A percentile compares a stretch with the other conserved stretches of the same genome.
These are phyloP conservation scores for Turritis glabra DNA, from an alignment of 345 rosid species.

Conservation along the genomic window DNA sequence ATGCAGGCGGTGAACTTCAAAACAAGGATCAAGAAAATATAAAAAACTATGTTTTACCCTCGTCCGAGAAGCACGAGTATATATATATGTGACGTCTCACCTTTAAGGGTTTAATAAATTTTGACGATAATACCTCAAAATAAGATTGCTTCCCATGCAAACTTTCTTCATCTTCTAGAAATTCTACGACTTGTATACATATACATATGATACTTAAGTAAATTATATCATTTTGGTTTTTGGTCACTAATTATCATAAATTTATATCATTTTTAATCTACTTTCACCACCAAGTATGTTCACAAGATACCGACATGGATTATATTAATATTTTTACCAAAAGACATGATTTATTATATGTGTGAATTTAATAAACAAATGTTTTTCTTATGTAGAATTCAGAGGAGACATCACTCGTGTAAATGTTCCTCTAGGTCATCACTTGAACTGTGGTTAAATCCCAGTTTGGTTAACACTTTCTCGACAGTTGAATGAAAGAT, in stretches of 20 bases:
- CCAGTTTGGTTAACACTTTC: background rate
- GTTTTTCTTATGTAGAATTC: background rate
- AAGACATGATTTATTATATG: background rate
- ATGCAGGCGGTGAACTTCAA: no score
- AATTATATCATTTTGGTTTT: background rate
- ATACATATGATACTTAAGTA: background rate
- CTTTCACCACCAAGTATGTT: conserved; percentile 6
- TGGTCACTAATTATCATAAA: background rate
- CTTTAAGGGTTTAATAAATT: conserved; percentile 30
- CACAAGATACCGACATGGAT: conserved; percentile 5
- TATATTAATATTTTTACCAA: conserved; percentile 2
- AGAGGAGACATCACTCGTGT: background rate
- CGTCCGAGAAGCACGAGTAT: conserved; percentile 21
- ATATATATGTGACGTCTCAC: conserved; percentile 36
- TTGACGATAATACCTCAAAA: conserved; percentile 38
- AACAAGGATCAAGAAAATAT: no score
- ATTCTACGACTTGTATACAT: background rate
- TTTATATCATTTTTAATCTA: background rate
- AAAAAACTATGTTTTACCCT: background rate
- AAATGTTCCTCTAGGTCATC: background rate
- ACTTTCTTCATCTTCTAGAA: conserved; percentile 35
- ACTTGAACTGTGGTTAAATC: background rate
- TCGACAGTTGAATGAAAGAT: background rate
- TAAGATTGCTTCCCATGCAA: conserved; percentile 42
- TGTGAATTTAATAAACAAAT: background rate